Base-by-base conservation (phyloP, 1,284 basidiomycete species). In the Ceratobasidium sp. region DNA sequence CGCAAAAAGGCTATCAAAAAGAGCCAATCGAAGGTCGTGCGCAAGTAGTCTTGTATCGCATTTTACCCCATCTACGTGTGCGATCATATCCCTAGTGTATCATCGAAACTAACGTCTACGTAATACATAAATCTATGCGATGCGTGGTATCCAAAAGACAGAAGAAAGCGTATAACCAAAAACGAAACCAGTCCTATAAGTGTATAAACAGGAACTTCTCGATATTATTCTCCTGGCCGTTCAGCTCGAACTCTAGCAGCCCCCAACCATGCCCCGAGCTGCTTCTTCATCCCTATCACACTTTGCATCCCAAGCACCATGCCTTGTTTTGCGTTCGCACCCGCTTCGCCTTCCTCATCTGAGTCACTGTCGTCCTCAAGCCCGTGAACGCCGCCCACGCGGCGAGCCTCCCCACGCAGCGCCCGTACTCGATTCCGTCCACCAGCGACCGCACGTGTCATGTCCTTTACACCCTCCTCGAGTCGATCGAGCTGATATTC, bases 401-500 rank as follows among this genome's bases (percentile, higher is more conserved):
- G 53, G 51, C 76, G 76, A 15, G 76, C 76, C 23, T 53, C 76
- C 20, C 55, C 66, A 23, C 76, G 76, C 28, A 77, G 56, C 5
- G 66, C 76, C 18, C 76, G 66, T 46, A 77, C 66, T 18, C 76
- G 76, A 33, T 69, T 64, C 42, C 76, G 66, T n/a, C 76, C 76
- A 69, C 66, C 76, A 33, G 76, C 76, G 33, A 77, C 76, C 2
- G 76, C 55, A 26, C 76, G 76, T 4, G 76, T 46, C 76, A 77
- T 77, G 40, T 77, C 69, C n/a, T 73, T 72, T 20, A 76, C 73
- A 13, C 79, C 76, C 28, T 77, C 77, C 28, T 79, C 73, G 13
- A 81, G 72, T 49, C 70, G 70, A 42, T 79, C 63, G 10, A 81
- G 76, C 55, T 79, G 80, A 61, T 81, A 81, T 46, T 80, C 67